Percentiles rank a stretch among this genome's conserved stretches.
Conservation (phyloP, 225 moss, liverwort and hornwort genomes). For the Marchantia paleacea region DNA sequence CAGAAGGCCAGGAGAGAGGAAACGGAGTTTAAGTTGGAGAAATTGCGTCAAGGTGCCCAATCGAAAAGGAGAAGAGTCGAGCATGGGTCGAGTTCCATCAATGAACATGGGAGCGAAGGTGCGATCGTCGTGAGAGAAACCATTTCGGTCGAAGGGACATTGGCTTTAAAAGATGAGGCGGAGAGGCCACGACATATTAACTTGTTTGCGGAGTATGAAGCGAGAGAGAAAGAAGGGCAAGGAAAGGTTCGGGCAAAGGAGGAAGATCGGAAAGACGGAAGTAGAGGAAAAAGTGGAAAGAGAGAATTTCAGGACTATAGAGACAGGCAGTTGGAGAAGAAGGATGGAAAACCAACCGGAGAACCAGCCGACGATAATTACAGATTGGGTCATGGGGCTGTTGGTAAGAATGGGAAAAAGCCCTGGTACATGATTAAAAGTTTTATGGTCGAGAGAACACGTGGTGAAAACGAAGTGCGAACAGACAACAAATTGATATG, state of each 20-base stretch:
- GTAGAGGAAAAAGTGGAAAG: conserved; percentile 41
- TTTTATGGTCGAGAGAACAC: conserved; percentile 61
- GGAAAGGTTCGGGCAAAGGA: conserved; percentile 34
- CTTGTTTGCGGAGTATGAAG: conserved; percentile 61
- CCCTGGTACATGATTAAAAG: conserved; percentile 74
- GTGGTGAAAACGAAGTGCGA: conserved; percentile 21
- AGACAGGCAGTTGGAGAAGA: conserved; percentile 62
- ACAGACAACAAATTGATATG: conserved; percentile 24
- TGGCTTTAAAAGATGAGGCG: conserved; percentile 30
- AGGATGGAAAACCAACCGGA: conserved; percentile 63
- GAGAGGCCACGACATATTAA: conserved; percentile 62
- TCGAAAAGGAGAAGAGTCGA: conserved; percentile 46
- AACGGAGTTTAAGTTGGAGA: conserved; percentile 75
- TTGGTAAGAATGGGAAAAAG: conserved; percentile 71
- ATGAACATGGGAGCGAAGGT: conserved; percentile 1
- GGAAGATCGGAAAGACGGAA: conserved; percentile 44
- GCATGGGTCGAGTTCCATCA: conserved; percentile 20
- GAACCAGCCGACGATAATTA: conserved; percentile 81
- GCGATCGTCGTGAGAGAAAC: conserved; percentile 31
- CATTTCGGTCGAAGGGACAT: conserved; percentile 17
- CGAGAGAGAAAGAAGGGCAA: conserved; percentile 35
- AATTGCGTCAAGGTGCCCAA: conserved; percentile 62
- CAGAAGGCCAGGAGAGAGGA: conserved; percentile 73
- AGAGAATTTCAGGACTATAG: conserved; percentile 53
- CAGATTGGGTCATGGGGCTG: conserved; percentile 63